Evolutionary conservation across 495 filamentous ascomycete genomes (phyloP).

Genomic region (Parmelia sp.): DNA sequence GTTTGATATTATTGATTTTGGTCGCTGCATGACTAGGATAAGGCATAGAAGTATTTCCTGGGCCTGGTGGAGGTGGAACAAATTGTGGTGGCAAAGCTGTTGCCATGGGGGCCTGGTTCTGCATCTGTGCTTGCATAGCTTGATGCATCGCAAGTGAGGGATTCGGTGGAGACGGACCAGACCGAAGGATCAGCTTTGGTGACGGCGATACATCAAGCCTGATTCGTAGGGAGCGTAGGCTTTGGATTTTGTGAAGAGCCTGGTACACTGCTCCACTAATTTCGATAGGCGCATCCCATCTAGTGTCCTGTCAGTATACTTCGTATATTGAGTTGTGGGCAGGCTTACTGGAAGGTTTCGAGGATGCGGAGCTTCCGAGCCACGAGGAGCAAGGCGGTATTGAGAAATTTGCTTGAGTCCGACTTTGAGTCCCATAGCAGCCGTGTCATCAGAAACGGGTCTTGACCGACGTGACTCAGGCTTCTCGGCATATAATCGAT

Average conservation of each 20-base stretch:
- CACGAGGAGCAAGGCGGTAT: slow-evolving; percentile 50
- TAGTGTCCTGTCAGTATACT: slow-evolving; percentile 25
- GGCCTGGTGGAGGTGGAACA: slow-evolving; percentile 6
- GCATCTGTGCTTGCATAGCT: slow-evolving; percentile 6
- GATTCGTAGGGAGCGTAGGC: slow-evolving; percentile 31
- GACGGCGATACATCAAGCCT: slow-evolving; percentile 43
- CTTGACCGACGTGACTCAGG: neutral
- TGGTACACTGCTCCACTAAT: slow-evolving; percentile 52
- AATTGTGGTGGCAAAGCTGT: slow-evolving; percentile 6
- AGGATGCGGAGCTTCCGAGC: slow-evolving; percentile 47
- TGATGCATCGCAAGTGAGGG: slow-evolving; percentile 8
- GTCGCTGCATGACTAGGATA: slow-evolving; percentile 16
- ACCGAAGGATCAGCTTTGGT: slow-evolving; percentile 40
- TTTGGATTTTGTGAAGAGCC: slow-evolving; percentile 44
- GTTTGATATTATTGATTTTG: slow-evolving; percentile 15
- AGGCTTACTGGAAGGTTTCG: slow-evolving; percentile 49
- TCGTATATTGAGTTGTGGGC: neutral
- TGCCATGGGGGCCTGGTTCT: slow-evolving; percentile 10
- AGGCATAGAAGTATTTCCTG: slow-evolving; percentile 6
- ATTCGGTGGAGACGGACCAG: slow-evolving; percentile 26
- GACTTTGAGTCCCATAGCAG: slow-evolving; percentile 24
- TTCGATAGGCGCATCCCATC: slow-evolving; percentile 59
- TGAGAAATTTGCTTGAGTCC: slow-evolving; percentile 49
- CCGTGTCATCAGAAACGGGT: slow-evolving; percentile 19
- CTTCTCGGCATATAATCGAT: neutral